Conservation (phyloP, 306 rosid species). For the Rosa multiflora region DNA sequence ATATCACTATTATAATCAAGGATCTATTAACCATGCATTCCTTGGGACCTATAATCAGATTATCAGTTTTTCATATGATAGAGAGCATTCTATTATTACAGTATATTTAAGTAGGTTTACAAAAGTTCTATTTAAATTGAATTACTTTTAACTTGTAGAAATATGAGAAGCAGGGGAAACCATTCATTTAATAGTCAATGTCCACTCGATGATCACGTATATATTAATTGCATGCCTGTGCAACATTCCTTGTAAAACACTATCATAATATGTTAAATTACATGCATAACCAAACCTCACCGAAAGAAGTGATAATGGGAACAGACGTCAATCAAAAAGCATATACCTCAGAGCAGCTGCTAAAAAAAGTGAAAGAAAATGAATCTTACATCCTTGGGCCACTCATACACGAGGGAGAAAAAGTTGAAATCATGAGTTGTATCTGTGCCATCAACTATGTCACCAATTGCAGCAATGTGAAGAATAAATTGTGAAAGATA, state of each 20-base stretch:
- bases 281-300: constrained; percentile 15
- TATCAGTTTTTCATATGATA: background rate
- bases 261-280: background rate
- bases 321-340: background rate
- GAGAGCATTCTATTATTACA: background rate
- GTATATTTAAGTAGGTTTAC: background rate
- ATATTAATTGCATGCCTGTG: background rate
- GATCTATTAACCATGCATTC: background rate
- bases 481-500: constrained; percentile 90
- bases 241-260: background rate
- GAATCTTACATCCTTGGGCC: constrained; percentile 96
- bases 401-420: constrained; percentile 85
- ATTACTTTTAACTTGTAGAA: background rate
- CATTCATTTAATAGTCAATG: background rate
- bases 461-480: constrained; percentile 95
- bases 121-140: background rate
- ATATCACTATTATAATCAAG: background rate
- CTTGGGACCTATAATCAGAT: background rate
- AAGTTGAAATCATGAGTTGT: constrained; percentile 98
- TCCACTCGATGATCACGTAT: background rate
- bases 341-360: background rate
- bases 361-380: constrained; percentile 30
- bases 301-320: background rate
- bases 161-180: background rate
- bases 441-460: constrained; percentile 96